Evolutionary conservation across 1,139 yeast species (phyloP), one percentile per base, ranked within the genome.

Genomic region (Kodamaea fungicola): DNA sequence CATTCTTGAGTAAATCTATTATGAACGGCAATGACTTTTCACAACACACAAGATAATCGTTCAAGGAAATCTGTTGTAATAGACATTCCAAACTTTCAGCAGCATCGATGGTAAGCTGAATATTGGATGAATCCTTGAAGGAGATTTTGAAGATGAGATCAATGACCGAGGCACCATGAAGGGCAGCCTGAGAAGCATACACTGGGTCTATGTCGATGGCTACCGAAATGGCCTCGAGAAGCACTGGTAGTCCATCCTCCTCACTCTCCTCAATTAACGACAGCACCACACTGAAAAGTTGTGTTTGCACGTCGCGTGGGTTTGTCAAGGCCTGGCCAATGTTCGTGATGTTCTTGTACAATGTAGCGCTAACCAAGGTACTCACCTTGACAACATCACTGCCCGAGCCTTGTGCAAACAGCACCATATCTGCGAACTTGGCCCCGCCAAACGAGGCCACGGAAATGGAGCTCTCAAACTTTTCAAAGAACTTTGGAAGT

Each of bases 181-280:
- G 33, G 6, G 34, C 32, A 1, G 71, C 60, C 12, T 49, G 47
- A 1, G 64, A 51, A 0, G 77, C 68, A 28, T 63, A 57, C 2
- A 56, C 41, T 5, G 71, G 64, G 39, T 63, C 61, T 7, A 75
- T 62, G 40, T 73, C 62, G 41, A 84, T 67, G 2, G 82, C 75
- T 8, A 72, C 68, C 1, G 80, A 70, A 22, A 85, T 61, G 0
- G 84, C 76, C 54, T 89, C 96, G n/a, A 87, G 71, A 34, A 89
- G 61, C 33, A 84, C 71, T 0, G 92, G 78, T 22, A 87, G 80
- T 0, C 96, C 77, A 50, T 90, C 97, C 34, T 87, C 96, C 35
- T 80, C 86, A 2, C 95, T 77, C 1, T 78, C 83, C 1, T 71
- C 75, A 2, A 75, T 55, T n/a, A 89, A 57, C 2, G 72, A 56